Conservation (phyloP, 768 basidiomycete species). For the Mycena floridula region DNA sequence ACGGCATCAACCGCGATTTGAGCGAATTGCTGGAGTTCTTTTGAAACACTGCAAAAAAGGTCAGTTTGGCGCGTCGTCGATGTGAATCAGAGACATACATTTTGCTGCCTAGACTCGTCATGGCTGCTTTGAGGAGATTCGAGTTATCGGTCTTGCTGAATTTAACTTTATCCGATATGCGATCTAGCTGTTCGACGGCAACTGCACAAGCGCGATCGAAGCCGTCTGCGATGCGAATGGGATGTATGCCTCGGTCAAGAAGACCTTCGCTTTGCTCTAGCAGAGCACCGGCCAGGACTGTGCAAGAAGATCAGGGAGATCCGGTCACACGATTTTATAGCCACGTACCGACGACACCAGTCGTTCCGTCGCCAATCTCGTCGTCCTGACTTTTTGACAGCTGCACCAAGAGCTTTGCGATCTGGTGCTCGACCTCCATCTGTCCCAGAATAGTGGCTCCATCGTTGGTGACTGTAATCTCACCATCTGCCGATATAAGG, state of each 20-base stretch:
- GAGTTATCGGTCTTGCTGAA: constrained; percentile 78
- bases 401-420: constrained; percentile 95
- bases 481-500: constrained; percentile 92
- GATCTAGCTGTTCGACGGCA: constrained; percentile 85
- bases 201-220: constrained; percentile 92
- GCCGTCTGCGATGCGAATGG: constrained; percentile 97
- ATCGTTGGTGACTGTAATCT: constrained; percentile 99
- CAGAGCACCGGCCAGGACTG: constrained; percentile 96
- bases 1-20: constrained; percentile 98
- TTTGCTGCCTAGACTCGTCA: constrained; percentile 96
- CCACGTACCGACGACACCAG: constrained; percentile 92
- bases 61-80: not conserved
- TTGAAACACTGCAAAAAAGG: constrained; percentile 71
- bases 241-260: constrained; percentile 99
- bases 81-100: constrained; percentile 70
- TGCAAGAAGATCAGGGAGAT: constrained; percentile 2
- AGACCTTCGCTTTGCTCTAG: constrained; percentile 91
- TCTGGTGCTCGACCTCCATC: constrained; percentile 99
- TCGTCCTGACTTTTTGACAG: constrained; percentile 98
- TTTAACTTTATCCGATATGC: constrained; percentile 84
- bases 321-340: constrained; percentile 3
- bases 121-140: constrained; percentile 90
- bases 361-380: constrained; percentile 99
- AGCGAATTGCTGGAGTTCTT: constrained; percentile 92
- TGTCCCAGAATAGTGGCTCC: constrained; percentile 97